Evolutionary conservation across 495 filamentous ascomycete genomes (phyloP).

Genomic region (Lophiostoma macrostomum): DNA sequence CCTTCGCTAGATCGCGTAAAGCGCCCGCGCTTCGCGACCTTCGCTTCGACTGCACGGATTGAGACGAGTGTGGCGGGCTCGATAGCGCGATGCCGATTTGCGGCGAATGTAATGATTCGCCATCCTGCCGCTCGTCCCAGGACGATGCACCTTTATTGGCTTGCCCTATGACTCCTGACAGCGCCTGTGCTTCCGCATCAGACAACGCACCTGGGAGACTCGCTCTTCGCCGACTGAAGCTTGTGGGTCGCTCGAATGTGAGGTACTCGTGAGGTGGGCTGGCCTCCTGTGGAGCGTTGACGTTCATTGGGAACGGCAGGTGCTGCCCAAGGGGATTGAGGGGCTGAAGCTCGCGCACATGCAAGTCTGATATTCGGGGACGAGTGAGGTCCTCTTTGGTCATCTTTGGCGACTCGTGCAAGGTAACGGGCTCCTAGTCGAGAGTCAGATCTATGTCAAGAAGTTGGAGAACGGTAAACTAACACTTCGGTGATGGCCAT

Average conservation of each 20-base stretch:
- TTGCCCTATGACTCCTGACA: slow-evolving; percentile 11
- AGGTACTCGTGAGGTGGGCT: slow-evolving; percentile 32
- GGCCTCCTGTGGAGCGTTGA: slow-evolving; percentile 34
- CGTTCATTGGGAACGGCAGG: slow-evolving; percentile 39
- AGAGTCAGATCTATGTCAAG: neutral
- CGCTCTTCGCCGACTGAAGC: slow-evolving; percentile 21
- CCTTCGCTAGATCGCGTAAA: slow-evolving; percentile 29
- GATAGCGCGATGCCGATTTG: slow-evolving; percentile 34
- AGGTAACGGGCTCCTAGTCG: slow-evolving; percentile 25
- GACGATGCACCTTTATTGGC: slow-evolving; percentile 3
- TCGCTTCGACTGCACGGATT: slow-evolving; percentile 23
- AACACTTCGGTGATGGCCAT: slow-evolving; percentile 32
- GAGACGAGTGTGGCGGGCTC: slow-evolving; percentile 18
- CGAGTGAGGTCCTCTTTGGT: slow-evolving; percentile 2
- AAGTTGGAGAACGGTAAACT: neutral
- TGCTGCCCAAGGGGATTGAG: slow-evolving; percentile 32
- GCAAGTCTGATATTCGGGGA: slow-evolving; percentile 25
- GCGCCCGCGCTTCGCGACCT: slow-evolving; percentile 36
- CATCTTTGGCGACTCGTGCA: slow-evolving; percentile 15
- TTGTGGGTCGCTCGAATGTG: slow-evolving; percentile 13
- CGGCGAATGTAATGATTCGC: slow-evolving; percentile 18
- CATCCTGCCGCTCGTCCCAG: slow-evolving; percentile 18
- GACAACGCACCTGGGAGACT: slow-evolving; percentile 30
- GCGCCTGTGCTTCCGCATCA: slow-evolving; percentile 13
- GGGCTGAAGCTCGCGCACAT: slow-evolving; percentile 24